These are phyloP conservation scores for Chrysosporium keratinophilum DNA, from an alignment of 2,329 filamentous ascomycete genomes.

Conservation along the genomic window DNA sequence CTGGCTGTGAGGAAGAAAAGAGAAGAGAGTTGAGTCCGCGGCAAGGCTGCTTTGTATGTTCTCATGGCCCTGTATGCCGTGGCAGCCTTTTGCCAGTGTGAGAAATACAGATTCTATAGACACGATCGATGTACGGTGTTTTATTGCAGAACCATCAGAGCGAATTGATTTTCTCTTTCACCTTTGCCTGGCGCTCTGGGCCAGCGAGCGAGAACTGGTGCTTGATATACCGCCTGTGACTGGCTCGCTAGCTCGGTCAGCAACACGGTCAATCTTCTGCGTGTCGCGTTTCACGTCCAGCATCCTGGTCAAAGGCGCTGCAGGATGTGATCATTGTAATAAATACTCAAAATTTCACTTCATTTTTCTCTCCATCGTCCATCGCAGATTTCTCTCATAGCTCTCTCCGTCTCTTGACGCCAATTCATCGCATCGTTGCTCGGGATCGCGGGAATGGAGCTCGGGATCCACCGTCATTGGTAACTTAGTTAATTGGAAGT, in stretches of 20 bases:
- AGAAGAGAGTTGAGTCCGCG: background rate
- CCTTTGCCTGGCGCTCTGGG: background rate
- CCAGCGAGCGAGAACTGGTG: background rate
- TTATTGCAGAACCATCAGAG: background rate
- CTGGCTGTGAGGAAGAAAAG: background rate
- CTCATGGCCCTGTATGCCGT: background rate
- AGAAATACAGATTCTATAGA: constrained; percentile 2
- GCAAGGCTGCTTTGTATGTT: background rate
- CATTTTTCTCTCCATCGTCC: background rate
- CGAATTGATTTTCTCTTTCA: background rate
- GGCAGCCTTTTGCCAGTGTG: background rate
- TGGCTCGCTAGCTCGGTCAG: too few relatives aligned
- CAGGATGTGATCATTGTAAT: too few relatives aligned
- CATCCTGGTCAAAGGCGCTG: too few relatives aligned
- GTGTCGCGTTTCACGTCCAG: too few relatives aligned
- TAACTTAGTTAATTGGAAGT: background rate
- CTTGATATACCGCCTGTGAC: background rate
- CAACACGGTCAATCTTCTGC: too few relatives aligned
- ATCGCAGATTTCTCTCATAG: too few relatives aligned
- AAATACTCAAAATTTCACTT: too few relatives aligned
- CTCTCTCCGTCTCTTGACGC: too few relatives aligned
- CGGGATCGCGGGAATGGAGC: constrained; percentile 2
- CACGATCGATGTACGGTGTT: background rate
- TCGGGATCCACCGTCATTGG: constrained; percentile 6
- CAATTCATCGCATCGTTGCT: background rate